These are phyloP conservation scores for Carex parvula DNA, from an alignment of 176 grass and related monocot species.

Conservation along the genomic window DNA sequence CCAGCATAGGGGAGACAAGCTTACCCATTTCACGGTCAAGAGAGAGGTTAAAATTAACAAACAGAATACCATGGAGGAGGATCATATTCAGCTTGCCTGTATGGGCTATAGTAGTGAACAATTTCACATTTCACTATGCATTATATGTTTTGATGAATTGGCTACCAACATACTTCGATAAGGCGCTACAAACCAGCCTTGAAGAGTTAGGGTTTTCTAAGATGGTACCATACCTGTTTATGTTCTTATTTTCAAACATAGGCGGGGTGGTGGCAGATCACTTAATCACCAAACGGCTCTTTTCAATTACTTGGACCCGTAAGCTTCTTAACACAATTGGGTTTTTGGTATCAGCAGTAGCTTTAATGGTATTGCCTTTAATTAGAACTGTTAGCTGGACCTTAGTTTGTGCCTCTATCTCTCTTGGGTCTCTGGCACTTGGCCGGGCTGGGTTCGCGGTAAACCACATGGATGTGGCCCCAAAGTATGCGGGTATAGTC, in stretches of 20 bases:
- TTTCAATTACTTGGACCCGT: constrained; percentile 71
- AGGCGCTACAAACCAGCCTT: constrained; percentile 65
- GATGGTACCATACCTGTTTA: constrained; percentile 83
- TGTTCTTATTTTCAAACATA: constrained; percentile 89
- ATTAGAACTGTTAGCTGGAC: constrained; percentile 53
- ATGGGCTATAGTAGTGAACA: constrained; percentile 77
- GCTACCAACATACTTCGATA: constrained; percentile 80
- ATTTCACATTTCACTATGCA: constrained; percentile 94
- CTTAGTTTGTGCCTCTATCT: constrained; percentile 50
- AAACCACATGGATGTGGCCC: constrained; percentile 86
- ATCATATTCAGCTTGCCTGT: constrained; percentile 75
- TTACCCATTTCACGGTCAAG: constrained; percentile 51
- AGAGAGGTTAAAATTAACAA: constrained; percentile 46
- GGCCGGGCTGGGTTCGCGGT: constrained; percentile 79
- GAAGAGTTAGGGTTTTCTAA: constrained; percentile 89
- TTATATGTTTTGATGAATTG: constrained; percentile 89
- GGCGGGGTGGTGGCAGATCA: constrained; percentile 67
- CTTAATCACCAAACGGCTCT: constrained; percentile 64
- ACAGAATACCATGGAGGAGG: constrained; percentile 64
- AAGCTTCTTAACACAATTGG: constrained; percentile 76
- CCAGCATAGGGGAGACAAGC: constrained; percentile 42
- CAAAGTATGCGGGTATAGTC: constrained; percentile 78
- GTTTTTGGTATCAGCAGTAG: constrained; percentile 58
- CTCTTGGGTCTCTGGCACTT: constrained; percentile 66
- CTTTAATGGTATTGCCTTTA: constrained; percentile 64